Evolutionary conservation across 495 filamentous ascomycete species (phyloP), one percentile per base, ranked within the genome.

Genomic region (Corynascus novoguineensis): DNA sequence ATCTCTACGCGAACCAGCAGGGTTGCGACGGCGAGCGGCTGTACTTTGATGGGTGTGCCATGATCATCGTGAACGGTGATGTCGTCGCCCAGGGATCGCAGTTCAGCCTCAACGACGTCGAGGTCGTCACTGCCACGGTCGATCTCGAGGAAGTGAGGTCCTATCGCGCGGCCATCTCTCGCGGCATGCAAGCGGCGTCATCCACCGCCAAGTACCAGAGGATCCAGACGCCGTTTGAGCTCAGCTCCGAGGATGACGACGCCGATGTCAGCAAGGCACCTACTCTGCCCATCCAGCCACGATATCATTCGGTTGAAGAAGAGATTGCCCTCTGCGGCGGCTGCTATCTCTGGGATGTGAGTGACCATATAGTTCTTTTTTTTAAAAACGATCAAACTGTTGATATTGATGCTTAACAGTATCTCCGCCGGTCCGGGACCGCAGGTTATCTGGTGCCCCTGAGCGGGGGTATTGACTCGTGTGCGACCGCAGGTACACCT

Each of bases 21-120:
- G 86, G 88, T 9, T 88, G 87, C 63, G 87, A 90, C 80, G 42
- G 69, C 81, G 40, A 86, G 81, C 70, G 86, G 75, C 56, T 70
- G 22, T 70, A 68, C 44, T 72, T 66, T 40, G 87, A 91, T 57
- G 88, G 88, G n/a, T 90, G 80, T 56, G 80, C 85, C 19, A 84
- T 91, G 81, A 88, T 93, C 57, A 75, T 90, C 5, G 73, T 86
- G 44, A 91, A 92, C 54, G 89, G 87, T 29, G 73, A 84, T 15
- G 55, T 68, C 32, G 77, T 92, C 6, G 89, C 81, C 4, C 86
- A 87, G 70, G 83, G 80, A 25, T 80, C 80, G 3, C 88, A 90
- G 64, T 95, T 92, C 70, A 83, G 77, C 7, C 69, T 96, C 15
- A 80, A 83, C 25, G 90, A 93, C 57, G 87, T 93, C n/a, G 90